These are phyloP conservation scores for Alternaria rosae DNA, from an alignment of 2,329 filamentous ascomycete species.

Conservation along the genomic window DNA sequence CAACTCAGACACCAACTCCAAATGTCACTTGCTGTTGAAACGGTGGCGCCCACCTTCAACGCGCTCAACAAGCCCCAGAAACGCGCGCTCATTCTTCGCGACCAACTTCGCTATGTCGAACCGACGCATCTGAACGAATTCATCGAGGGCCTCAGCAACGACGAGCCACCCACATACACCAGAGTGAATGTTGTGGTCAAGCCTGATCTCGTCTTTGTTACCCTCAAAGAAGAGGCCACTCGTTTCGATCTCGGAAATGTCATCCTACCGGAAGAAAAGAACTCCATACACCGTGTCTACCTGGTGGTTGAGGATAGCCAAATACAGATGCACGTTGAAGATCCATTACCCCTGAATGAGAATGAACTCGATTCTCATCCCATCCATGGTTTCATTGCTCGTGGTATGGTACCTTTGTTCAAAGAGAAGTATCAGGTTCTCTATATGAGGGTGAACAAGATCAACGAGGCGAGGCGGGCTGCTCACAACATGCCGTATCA, in stretches of 20 bases:
- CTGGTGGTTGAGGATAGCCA: conserved; percentile 28
- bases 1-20: not conserved
- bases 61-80: conserved; percentile 38
- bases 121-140: conserved; percentile 36
- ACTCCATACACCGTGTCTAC: conserved; percentile 18
- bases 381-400: conserved; percentile 35
- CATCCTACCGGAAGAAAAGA: conserved; percentile 23
- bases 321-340: conserved; percentile 28
- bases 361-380: conserved; percentile 23
- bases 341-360: conserved; percentile 27
- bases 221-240: conserved; percentile 29
- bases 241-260: conserved; percentile 44
- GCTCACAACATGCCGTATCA: conserved; percentile 27
- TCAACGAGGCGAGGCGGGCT: conserved; percentile 34
- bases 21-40: conserved; percentile 9
- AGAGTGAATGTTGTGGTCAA: conserved; percentile 26
- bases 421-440: conserved; percentile 37
- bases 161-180: conserved; percentile 43
- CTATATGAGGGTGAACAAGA: conserved; percentile 21
- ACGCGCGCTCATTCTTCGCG: conserved; percentile 36
- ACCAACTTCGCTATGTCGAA: conserved; percentile 37
- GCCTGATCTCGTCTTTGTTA: conserved; percentile 32
- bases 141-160: conserved; percentile 30
- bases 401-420: conserved; percentile 33
- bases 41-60: conserved; percentile 23